Base-by-base conservation (phyloP, 2,329 filamentous ascomycete genomes). In the Colletotrichum paranaense region DNA sequence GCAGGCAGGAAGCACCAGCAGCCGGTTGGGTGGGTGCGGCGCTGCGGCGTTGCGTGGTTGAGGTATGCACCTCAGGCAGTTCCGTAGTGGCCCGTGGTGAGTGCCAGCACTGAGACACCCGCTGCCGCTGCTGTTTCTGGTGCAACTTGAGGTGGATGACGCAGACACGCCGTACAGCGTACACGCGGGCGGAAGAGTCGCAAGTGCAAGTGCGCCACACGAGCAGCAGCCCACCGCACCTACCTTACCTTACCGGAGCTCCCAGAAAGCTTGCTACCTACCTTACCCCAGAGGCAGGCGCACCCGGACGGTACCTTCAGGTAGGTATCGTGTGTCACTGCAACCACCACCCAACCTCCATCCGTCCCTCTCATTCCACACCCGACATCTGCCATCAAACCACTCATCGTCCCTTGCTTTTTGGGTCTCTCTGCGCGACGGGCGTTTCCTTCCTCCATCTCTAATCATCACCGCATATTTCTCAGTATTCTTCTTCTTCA, bases 231-330 rank as follows among this genome's bases (percentile, higher is more conserved):
- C 66, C 66, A 68, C 57, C 57, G 12, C 35, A n/a, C 35, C n/a
- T 66, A 59, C 62, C 67, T 14, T 60, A 59, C 62, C 67, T 14
- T 66, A 59, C 62, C 67, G 62, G 68, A 70, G 70, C 60, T 73
- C 35, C 71, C 59, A 65, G 32, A 35, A 49, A 73, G 67, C 67
- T 73, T 62, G 16, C 32, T 46, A 42, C 35, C 35, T 16, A 42
- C 14, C 38, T 42, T 42, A 42, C 38, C 14, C 38, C 38, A 42
- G 38, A 16, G 14, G 19, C 16, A 49, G 42, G 42, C 42, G 42
- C 42, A 49, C 42, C 22, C 28, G 46, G 46, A 62, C 22, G 49
- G 30, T 35, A 35, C 32, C 32, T 35, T 12, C 32, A 35, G 9
- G 32, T 35, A 35, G 32, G 32, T 32, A 49, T 60, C 60, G 66